Evolutionary conservation across 352 stramenopile genomes (phyloP), one percentile per base, ranked within the genome.

Genomic region (Phytophthora melonis): DNA sequence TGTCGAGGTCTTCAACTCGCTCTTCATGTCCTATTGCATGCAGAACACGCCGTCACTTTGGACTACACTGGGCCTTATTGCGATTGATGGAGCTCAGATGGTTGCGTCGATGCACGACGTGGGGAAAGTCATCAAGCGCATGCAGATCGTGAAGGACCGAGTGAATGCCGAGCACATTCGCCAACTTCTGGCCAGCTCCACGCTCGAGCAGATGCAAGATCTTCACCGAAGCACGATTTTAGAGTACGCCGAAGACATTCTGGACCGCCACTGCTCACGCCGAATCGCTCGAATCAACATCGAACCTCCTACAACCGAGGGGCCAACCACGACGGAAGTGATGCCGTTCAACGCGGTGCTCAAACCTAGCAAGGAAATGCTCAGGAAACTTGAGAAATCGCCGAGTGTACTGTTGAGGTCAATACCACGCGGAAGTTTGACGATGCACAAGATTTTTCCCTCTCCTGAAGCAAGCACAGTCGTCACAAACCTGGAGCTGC

Each of bases 1-100:
- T n/a, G 65, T 86, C 4, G 70, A 83, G 45, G 73, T 84, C 34
- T 86, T 79, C 32, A 80, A 77, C 47, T 74, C 78, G 4, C 61
- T 84, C 4, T 88, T 81, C 52, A 74, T 79, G 21, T 58, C 74
- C 3, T 84, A 70, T 34, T 84, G 78, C 56, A 76, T 86, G 68
- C 75, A 88, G 34, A 80, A 68, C 49, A 66, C 81, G 0, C 72
- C 58, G 1, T 84, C 78, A 16, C n/a, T 79, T 23, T 59, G 27
- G 23, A 86, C 66, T 0, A 84, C 60, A 5, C 9, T 72, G 0
- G 63, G 62, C 3, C 19, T 83, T 3, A 74, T 82, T 11, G 23
- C 10, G 0, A 56, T 82, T 16, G 75, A 83, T 39, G 50, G 61
- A 1, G 27, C 43, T 4, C 66, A 78, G 19, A 74, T 70, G 45